These are phyloP conservation scores for Podila minutissima DNA, from an alignment of 192 early-diverging fungal genomes.

Conservation along the genomic window DNA sequence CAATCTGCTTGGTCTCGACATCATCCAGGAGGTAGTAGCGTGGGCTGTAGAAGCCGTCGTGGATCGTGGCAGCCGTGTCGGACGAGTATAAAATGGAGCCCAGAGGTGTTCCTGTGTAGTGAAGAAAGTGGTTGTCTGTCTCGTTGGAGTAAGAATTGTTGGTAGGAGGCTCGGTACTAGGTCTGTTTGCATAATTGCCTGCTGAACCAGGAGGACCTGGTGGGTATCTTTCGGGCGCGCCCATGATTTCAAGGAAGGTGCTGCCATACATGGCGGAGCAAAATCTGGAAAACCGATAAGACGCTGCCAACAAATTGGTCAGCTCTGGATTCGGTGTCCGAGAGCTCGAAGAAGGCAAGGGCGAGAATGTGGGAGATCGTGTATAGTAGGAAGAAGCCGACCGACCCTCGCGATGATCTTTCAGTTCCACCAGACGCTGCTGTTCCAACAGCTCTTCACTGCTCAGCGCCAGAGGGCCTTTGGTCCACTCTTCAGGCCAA, in stretches of 20 bases:
- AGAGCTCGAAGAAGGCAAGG: background rate
- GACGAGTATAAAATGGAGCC: conserved; percentile 55
- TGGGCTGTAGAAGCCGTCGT: conserved; percentile 51
- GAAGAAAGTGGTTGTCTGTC: conserved; percentile 26
- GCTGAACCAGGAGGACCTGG: background rate
- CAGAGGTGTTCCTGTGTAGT: conserved; percentile 43
- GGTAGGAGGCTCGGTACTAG: background rate
- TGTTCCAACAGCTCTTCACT: conserved; percentile 37
- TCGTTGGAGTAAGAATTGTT: background rate
- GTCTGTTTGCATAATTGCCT: background rate
- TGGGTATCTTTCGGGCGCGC: conserved; percentile 38
- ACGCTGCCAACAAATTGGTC: conserved; percentile 45
- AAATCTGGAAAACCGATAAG: conserved; percentile 47
- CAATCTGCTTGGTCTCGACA: conserved; percentile 52
- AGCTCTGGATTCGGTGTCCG: conserved; percentile 27
- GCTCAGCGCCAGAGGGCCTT: conserved; percentile 21
- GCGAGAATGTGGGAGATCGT: background rate
- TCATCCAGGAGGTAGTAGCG: conserved; percentile 60
- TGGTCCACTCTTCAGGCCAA: conserved; percentile 24
- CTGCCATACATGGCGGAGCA: conserved; percentile 48
- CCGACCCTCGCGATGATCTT: conserved; percentile 31
- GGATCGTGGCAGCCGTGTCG: conserved; percentile 34
- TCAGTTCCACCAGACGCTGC: conserved; percentile 17
- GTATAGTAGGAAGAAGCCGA: conserved; percentile 3
- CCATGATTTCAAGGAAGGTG: conserved; percentile 30